These are phyloP conservation scores for Penicillium sclerotigenum DNA, from an alignment of 2,329 filamentous ascomycete genomes.

Conservation along the genomic window DNA sequence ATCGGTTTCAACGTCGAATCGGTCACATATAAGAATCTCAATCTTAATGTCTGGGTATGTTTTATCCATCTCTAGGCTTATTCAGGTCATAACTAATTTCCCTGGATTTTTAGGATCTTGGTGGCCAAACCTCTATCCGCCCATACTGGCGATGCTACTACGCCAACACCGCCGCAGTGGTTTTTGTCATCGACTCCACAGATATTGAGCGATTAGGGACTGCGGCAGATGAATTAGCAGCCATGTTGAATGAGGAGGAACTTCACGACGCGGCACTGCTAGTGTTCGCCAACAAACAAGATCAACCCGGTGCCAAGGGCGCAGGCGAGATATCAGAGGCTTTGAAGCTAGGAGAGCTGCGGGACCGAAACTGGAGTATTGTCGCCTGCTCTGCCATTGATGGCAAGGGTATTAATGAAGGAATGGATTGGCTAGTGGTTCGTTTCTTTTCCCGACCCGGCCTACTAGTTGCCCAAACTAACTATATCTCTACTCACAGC, in stretches of 20 bases:
- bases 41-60: conserved; percentile 96
- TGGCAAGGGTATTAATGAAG: conserved; percentile 88
- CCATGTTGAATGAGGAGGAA: conserved; percentile 97
- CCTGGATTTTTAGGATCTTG: conserved; percentile 64
- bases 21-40: conserved; percentile 95
- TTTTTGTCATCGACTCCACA: conserved; percentile 97
- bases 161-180: conserved; percentile 94
- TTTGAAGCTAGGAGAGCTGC: conserved; percentile 80
- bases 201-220: conserved; percentile 94
- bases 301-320: conserved; percentile 93
- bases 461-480: background rate
- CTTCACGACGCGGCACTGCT: conserved; percentile 86
- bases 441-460: conserved; percentile 35
- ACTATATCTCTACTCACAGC: conserved; percentile 24
- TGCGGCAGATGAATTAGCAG: conserved; percentile 84
- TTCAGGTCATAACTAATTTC: conserved; percentile 3
- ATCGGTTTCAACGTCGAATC: conserved; percentile 99
- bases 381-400: conserved; percentile 96
- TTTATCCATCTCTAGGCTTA: background rate
- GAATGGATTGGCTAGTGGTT: conserved; percentile 98
- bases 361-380: conserved; percentile 98
- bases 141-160: conserved; percentile 99
- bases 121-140: conserved; percentile 96
- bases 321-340: conserved; percentile 96
- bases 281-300: conserved; percentile 98